Percentiles rank a stretch among this genome's conserved stretches.
Evolutionary conservation across 2,329 filamentous ascomycete genomes (phyloP).

Genomic region (Coniochaeta ligniaria): DNA sequence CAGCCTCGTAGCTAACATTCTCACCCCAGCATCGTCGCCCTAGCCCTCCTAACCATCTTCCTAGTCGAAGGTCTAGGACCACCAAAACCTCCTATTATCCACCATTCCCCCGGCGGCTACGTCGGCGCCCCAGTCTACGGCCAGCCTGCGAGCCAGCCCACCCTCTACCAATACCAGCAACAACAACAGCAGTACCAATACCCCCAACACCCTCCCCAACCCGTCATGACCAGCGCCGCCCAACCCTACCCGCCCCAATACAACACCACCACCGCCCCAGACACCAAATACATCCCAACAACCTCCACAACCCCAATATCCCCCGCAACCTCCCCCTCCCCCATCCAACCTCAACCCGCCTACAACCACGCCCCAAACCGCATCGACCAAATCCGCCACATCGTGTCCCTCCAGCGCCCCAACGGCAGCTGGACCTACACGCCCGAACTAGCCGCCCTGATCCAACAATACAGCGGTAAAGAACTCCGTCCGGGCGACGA

Average conservation of each 20-base stretch:
- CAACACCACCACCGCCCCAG: neutral
- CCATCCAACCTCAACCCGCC: neutral
- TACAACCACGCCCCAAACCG: slow-evolving; percentile 8
- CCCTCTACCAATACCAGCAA: neutral
- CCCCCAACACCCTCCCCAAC: neutral
- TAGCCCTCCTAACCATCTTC: slow-evolving; percentile 16
- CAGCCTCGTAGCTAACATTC: neutral
- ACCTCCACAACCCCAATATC: slow-evolving; percentile 4
- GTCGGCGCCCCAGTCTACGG: neutral
- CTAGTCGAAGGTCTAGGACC: slow-evolving; percentile 2
- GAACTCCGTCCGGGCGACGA: neutral
- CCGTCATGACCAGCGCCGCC: slow-evolving; percentile 1
- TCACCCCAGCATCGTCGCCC: slow-evolving; percentile 12
- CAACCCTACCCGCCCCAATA: neutral
- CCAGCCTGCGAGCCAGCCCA: neutral
- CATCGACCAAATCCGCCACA: slow-evolving; percentile 9
- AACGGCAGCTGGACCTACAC: slow-evolving; percentile 11
- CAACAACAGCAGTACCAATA: neutral
- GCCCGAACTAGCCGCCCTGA: slow-evolving; percentile 9
- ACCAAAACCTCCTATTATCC: neutral
- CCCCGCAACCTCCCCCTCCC: slow-evolving; percentile 1
- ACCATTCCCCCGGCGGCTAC: neutral
- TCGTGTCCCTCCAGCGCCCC: slow-evolving; percentile 11
- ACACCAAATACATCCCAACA: neutral
- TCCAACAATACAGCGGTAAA: slow-evolving; percentile 5